Base-by-base conservation (phyloP, 192 early-diverging fungal genomes). In the Umbelopsis vinacea region DNA sequence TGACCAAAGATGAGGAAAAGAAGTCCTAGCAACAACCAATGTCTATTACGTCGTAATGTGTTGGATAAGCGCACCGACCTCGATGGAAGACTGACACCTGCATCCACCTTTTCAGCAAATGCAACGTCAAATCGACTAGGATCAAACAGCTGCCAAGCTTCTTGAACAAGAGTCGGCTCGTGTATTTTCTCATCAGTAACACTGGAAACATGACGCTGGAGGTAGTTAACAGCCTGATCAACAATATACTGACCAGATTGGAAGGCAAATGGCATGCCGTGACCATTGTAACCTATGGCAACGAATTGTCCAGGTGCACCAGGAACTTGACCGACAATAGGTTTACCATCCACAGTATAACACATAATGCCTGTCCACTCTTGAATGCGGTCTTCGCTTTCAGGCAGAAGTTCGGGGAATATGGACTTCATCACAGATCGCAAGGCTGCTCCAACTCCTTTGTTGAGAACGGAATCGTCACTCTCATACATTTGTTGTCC, bases 301-400 rank as follows among this genome's bases (percentile, higher is more conserved):
- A 63, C 57, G 26, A 29, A 63, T 33, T 63, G 57, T 0, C 57
- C 57, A 37, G 57, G 14, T n/a, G 33, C 33, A 29, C 17, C 57
- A 6, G 57, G 57, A 2, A 63, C 57, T 14, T 63, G 29, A 29
- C 57, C 57, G 17, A 63, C 33, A 19, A 63, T 35, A 7, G 57
- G 57, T 37, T 6, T 7, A 14, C 57, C 57, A 17, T 63, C 57
- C 14, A 37, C 2, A 19, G 57, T 63, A 63, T 37, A 63, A 17
- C 57, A 63, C 57, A 63, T 63, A 12, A 63, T 63, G 6, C 57
- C 57, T 0, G 57, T 63, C 57, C 57, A 63, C 33, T 63, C 57
- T 19, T 63, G 57, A 14, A 37, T 29, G 11, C 14, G 12, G 23
- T 37, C 33, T 63, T 63, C 57, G 19, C 15, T 19, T 17, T 29